These are phyloP conservation scores for Neurospora cerealis DNA, from an alignment of 495 filamentous ascomycete genomes.

Conservation along the genomic window DNA sequence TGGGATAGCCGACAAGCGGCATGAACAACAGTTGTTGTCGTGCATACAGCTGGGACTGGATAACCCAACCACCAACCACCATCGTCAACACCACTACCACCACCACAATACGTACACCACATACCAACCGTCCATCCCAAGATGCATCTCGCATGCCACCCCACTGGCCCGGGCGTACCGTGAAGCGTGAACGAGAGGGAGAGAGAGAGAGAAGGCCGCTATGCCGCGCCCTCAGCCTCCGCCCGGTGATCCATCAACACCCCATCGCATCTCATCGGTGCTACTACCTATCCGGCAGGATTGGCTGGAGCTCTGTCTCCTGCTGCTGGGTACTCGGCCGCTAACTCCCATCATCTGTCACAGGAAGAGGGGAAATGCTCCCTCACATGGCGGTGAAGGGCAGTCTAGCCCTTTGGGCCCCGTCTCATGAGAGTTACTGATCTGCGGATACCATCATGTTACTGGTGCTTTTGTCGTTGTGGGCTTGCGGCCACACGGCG, in stretches of 20 bases:
- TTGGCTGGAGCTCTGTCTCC: background rate
- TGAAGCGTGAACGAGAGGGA: background rate
- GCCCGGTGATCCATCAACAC: background rate
- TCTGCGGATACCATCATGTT: background rate
- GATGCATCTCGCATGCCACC: background rate
- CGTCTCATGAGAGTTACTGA: background rate
- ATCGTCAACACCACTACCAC: background rate
- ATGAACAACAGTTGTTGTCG: background rate
- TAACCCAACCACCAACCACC: background rate
- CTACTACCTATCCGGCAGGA: background rate
- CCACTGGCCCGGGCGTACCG: background rate
- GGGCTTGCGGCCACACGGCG: background rate
- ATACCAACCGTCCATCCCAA: background rate
- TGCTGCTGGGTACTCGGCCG: background rate
- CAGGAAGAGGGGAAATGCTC: background rate
- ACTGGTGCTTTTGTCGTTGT: background rate
- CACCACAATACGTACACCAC: background rate
- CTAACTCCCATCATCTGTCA: background rate
- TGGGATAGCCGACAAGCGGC: background rate
- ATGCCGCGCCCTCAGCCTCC: background rate
- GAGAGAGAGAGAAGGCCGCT: background rate
- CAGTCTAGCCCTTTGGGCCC: background rate
- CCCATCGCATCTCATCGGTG: background rate
- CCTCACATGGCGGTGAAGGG: constrained; percentile 15
- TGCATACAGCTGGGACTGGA: background rate